Conservation (phyloP, 2,329 filamentous ascomycete species). For the Fusarium continuum region DNA sequence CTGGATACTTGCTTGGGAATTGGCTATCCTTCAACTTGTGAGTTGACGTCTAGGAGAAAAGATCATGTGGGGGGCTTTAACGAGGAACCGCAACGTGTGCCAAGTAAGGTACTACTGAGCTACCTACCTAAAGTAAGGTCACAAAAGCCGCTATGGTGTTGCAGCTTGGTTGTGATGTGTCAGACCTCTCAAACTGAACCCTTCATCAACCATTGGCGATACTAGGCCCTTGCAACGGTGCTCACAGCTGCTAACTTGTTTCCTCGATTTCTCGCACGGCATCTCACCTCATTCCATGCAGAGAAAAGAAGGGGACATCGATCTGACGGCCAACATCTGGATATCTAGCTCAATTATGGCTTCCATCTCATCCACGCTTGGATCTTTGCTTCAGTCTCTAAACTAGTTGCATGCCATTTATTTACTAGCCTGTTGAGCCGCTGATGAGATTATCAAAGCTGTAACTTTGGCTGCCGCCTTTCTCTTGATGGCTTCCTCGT, state of each 20-base stretch:
- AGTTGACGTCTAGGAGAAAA: not conserved
- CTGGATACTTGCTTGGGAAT: not conserved
- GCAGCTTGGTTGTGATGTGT: slow-evolving; percentile 20
- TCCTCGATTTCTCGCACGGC: slow-evolving; percentile 7
- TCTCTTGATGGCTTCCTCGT: slow-evolving; percentile 17
- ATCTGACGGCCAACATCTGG: slow-evolving; percentile 7
- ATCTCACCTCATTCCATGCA: slow-evolving; percentile 22
- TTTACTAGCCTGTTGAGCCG: not conserved
- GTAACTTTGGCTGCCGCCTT: not conserved
- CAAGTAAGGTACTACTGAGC: slow-evolving; percentile 16
- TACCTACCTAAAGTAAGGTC: no score
- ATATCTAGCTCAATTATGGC: not conserved
- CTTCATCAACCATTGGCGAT: slow-evolving; percentile 22
- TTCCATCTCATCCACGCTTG: not conserved
- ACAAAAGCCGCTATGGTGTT: no score
- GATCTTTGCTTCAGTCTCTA: not conserved
- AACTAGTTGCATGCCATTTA: slow-evolving; percentile 1
- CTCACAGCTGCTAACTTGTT: slow-evolving; percentile 2
- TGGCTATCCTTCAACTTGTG: not conserved
- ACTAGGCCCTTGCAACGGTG: slow-evolving; percentile 15
- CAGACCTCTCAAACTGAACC: slow-evolving; percentile 7
- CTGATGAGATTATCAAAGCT: slow-evolving; percentile 2
- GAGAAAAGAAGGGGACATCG: not conserved
- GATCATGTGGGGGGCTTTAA: slow-evolving; percentile 19
- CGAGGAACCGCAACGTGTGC: slow-evolving; percentile 35